Percentiles rank a stretch among this genome's conserved stretches.
Conservation (phyloP, 345 rosid species). For the Pistacia integerrima region DNA sequence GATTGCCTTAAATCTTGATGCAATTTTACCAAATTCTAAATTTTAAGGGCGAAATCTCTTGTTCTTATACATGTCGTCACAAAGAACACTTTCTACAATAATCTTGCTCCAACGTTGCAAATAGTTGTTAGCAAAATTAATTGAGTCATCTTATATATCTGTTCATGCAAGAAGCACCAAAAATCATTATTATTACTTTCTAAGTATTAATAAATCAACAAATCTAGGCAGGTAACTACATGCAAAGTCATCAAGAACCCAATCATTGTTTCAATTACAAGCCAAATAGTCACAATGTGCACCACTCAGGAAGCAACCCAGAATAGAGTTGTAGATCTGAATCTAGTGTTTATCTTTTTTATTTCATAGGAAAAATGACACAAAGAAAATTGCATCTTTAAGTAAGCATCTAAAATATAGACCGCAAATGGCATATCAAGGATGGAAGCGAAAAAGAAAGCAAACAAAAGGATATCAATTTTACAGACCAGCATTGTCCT, state of each 20-base stretch:
- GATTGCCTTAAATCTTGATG: neutral
- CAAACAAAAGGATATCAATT: constrained; percentile 24
- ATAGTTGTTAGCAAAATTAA: neutral
- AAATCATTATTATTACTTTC: neutral
- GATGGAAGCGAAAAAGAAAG: constrained; percentile 14
- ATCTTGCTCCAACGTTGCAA: neutral
- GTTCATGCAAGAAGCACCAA: constrained; percentile 10
- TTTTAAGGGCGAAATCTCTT: neutral
- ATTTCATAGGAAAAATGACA: constrained; percentile 14
- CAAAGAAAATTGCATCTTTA: neutral
- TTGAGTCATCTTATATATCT: neutral
- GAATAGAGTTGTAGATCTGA: neutral
- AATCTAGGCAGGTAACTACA: neutral
- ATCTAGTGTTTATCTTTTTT: neutral
- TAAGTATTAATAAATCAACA: too few species aligned
- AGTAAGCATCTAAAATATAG: neutral
- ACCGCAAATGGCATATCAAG: constrained; percentile 16
- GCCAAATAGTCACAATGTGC: neutral
- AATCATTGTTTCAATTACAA: neutral
- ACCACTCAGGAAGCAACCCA: neutral
- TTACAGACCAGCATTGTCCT: constrained; percentile 88
- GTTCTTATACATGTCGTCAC: neutral
- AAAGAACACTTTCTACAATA: neutral
- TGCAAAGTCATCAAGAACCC: neutral
- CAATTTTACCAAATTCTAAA: neutral